Percentiles rank a stretch among this genome's conserved stretches.
Evolutionary conservation across 345 rosid species (phyloP).

Genomic region (Salix brachista): DNA sequence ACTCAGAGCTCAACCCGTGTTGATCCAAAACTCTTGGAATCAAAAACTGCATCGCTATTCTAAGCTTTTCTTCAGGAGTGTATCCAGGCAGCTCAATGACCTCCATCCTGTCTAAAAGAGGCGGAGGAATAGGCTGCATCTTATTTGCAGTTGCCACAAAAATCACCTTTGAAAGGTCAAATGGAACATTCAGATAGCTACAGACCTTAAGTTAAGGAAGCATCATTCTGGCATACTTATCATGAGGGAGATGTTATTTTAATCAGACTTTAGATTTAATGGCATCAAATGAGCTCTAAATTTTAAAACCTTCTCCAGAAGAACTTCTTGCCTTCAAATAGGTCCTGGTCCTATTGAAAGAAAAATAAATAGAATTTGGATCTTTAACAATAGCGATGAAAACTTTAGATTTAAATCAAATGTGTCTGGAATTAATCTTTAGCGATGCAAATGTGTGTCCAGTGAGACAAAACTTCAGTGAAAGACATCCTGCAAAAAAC

Average conservation of each 20-base stretch:
- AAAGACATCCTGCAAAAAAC: conserved; percentile 12
- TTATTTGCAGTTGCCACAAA: conserved; percentile 96
- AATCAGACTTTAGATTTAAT: background rate
- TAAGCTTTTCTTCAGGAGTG: conserved; percentile 92
- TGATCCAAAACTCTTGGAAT: conserved; percentile 95
- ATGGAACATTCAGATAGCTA: conserved; percentile 97
- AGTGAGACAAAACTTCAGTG: background rate
- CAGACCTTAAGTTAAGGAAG: conserved; percentile 49
- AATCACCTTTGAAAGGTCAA: conserved; percentile 91
- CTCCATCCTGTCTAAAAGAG: conserved; percentile 96
- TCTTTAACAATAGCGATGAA: background rate
- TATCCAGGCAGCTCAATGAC: conserved; percentile 97
- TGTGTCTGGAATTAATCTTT: background rate
- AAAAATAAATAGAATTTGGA: background rate
- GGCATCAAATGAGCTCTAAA: conserved; percentile 4
- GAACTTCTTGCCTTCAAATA: background rate
- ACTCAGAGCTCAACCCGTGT: conserved; percentile 79
- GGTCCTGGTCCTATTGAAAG: background rate
- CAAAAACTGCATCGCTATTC: conserved; percentile 84
- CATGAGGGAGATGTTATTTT: background rate
- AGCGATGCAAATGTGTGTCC: background rate
- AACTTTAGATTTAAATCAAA: background rate
- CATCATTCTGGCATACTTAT: conserved; percentile 5
- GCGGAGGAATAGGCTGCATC: conserved; percentile 92
- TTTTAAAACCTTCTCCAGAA: conserved; percentile 4